phyloP scores from a whole-genome alignment of 306 rosid genomes.

The Lithocarpus polystachyus region DNA sequence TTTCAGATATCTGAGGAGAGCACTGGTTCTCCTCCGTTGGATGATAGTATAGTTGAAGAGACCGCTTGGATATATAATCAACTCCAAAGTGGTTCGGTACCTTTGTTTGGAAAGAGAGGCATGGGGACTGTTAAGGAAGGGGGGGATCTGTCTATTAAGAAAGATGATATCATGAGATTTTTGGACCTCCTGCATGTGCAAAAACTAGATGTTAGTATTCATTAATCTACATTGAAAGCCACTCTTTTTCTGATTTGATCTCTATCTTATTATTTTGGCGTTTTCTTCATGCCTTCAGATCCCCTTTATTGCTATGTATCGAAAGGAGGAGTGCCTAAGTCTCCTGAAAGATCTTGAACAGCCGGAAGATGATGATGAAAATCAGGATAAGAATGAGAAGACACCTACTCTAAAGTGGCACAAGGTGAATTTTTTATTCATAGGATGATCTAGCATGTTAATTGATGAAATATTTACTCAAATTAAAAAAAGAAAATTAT shows the following conservation, averaged over 20 bases:
- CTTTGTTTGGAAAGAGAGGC: slow-evolving; percentile 57
- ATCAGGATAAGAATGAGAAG: slow-evolving; percentile 56
- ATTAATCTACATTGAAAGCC: slow-evolving; percentile 3
- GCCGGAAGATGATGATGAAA: slow-evolving; percentile 45
- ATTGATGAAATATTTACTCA: too few species aligned
- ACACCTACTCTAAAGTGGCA: slow-evolving; percentile 79
- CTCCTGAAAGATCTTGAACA: slow-evolving; percentile 66
- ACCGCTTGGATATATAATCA: slow-evolving; percentile 69
- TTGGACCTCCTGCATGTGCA: slow-evolving; percentile 89
- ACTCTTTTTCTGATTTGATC: slow-evolving; percentile 15
- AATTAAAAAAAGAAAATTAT: too few species aligned
- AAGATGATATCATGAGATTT: slow-evolving; percentile 68
- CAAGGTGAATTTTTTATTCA: slow-evolving; percentile 49
- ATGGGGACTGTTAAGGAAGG: slow-evolving; percentile 25
- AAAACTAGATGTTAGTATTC: slow-evolving; percentile 75
- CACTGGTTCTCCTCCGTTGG: slow-evolving; percentile 67
- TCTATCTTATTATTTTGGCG: slow-evolving; percentile 15
- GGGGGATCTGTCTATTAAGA: slow-evolving; percentile 45
- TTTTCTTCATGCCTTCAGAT: slow-evolving; percentile 42
- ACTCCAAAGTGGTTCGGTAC: slow-evolving; percentile 50
- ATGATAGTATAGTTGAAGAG: slow-evolving; percentile 71
- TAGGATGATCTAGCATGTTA: not conserved
- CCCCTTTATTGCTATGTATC: slow-evolving; percentile 86
- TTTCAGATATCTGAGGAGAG: slow-evolving; percentile 73
- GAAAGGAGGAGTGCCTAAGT: slow-evolving; percentile 91